phyloP scores from a whole-genome alignment of 306 rosid species.

The Vicia villosa region DNA sequence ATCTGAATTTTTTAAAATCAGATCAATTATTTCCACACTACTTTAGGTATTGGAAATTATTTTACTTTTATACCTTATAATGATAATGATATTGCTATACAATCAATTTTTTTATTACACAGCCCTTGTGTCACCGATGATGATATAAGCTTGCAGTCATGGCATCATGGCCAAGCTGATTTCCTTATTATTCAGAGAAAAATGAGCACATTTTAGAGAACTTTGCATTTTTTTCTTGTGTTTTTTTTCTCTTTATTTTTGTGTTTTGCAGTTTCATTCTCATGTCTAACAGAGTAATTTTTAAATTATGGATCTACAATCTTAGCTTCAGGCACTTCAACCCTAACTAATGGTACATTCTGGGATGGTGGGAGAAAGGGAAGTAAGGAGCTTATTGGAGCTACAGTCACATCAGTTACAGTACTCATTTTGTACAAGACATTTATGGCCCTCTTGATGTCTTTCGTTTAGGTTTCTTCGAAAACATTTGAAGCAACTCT shows the following conservation, averaged over 20 bases:
- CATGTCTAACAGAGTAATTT: conserved; percentile 8
- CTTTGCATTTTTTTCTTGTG: background rate
- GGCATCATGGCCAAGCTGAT: conserved; percentile 8
- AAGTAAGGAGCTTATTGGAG: background rate
- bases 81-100: background rate
- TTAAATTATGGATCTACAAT: background rate
- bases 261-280: background rate
- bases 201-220: background rate
- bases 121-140: background rate
- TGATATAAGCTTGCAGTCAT: background rate
- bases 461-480: background rate
- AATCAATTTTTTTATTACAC: background rate
- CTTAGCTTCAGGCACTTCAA: background rate
- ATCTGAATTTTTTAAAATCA: background rate
- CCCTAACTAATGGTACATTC: background rate
- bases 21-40: background rate
- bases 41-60: background rate
- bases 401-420: background rate
- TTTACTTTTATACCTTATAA: background rate
- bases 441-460: background rate
- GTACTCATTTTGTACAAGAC: background rate
- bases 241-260: background rate
- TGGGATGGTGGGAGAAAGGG: background rate
- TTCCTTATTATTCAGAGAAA: background rate
- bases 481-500: conserved; percentile 11